Percentiles rank a stretch among this genome's conserved stretches.
Conservation (phyloP, 2,329 filamentous ascomycete species). For the Hymenotorrendiella dingleyae region DNA sequence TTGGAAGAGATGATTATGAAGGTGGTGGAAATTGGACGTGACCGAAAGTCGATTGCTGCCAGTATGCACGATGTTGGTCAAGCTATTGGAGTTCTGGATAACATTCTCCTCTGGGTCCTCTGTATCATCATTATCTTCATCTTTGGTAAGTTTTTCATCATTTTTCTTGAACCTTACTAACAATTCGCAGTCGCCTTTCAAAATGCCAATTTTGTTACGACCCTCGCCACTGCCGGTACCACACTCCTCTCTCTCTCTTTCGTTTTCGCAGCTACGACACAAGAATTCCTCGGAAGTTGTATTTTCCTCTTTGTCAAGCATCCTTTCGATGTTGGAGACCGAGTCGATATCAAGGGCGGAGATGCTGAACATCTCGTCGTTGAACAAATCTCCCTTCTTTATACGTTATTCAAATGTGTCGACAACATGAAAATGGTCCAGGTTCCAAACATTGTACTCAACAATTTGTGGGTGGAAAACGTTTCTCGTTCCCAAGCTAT, state of each 20-base stretch:
- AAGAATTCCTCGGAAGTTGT: constrained; percentile 95
- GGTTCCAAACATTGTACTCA: constrained; percentile 85
- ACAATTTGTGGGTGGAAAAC: constrained; percentile 93
- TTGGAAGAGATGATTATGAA: constrained; percentile 82
- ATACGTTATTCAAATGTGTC: constrained; percentile 83
- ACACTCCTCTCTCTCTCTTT: constrained; percentile 94
- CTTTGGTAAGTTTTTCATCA: constrained; percentile 52
- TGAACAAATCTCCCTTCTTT: constrained; percentile 89
- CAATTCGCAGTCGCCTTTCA: constrained; percentile 66
- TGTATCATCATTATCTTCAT: constrained; percentile 76
- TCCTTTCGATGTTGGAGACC: constrained; percentile 91
- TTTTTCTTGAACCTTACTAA: constrained; percentile 27
- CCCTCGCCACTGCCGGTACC: constrained; percentile 83
- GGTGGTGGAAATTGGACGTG: constrained; percentile 74
- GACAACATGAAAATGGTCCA: constrained; percentile 71
- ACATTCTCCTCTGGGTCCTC: constrained; percentile 75
- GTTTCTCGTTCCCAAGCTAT: constrained; percentile 85
- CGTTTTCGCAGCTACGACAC: constrained; percentile 84
- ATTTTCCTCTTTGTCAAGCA: constrained; percentile 99
- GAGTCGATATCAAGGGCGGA: constrained; percentile 67
- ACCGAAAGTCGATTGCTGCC: constrained; percentile 80
- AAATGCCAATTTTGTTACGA: constrained; percentile 77
- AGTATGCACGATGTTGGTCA: constrained; percentile 98
- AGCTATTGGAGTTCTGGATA: constrained; percentile 85
- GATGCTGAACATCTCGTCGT: constrained; percentile 66